A percentile compares a stretch with the other conserved stretches of the same genome.
Conservation (phyloP, 192 early-diverging fungal genomes). For the Rhizophagus clarus region DNA sequence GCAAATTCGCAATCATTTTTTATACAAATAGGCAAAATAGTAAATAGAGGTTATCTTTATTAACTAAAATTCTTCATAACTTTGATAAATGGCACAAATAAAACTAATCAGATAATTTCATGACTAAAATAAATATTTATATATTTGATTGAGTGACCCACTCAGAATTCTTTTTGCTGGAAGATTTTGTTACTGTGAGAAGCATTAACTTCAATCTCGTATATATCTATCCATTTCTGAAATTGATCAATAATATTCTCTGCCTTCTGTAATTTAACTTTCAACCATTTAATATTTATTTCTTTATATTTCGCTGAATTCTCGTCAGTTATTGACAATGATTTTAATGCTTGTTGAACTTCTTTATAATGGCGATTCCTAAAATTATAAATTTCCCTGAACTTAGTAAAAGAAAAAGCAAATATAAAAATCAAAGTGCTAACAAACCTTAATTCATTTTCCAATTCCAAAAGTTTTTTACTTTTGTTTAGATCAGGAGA, state of each 20-base stretch:
- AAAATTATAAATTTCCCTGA: background rate
- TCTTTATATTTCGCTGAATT: background rate
- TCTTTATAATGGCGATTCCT: slow-evolving; percentile 12
- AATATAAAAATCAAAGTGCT: background rate
- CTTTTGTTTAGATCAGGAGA: background rate
- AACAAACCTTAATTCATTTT: slow-evolving; percentile 1
- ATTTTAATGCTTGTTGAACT: background rate
- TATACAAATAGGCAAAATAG: no score
- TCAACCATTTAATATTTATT: slow-evolving; percentile 9
- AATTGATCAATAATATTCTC: background rate
- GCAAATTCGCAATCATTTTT: no score
- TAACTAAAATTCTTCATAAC: no score
- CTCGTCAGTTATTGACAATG: slow-evolving; percentile 15
- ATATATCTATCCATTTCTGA: background rate
- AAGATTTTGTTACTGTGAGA: no score
- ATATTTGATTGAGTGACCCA: no score
- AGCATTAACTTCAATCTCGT: background rate
- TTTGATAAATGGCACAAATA: no score
- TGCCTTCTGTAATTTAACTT: background rate
- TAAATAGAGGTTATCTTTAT: no score
- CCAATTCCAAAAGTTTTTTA: background rate
- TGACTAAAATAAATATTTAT: no score
- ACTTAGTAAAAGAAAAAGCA: background rate
- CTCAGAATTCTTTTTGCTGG: no score
- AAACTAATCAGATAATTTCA: no score